Conservation (phyloP, 2,329 filamentous ascomycete genomes). For the Calonectria pseudoreteaudii region DNA sequence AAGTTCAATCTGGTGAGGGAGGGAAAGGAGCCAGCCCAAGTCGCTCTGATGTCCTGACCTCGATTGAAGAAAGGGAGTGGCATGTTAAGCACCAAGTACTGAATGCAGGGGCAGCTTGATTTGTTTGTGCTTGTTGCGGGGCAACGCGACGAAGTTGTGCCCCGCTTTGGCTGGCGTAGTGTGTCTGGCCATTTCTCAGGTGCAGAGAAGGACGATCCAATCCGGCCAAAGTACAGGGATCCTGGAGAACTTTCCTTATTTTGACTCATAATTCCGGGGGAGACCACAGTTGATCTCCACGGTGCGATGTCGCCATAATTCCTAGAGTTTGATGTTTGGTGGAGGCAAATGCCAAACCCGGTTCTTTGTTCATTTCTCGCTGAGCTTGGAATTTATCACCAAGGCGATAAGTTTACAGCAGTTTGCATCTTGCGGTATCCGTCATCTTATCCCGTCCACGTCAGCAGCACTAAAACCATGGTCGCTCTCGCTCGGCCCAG, state of each 20-base stretch:
- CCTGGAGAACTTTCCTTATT: background rate
- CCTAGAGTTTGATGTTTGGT: background rate
- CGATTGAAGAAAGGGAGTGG: constrained; percentile 25
- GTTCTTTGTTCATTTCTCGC: background rate
- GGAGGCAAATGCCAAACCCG: background rate
- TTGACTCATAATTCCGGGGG: background rate
- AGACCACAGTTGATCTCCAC: background rate
- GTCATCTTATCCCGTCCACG: background rate
- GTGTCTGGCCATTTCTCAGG: background rate
- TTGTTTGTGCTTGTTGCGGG: constrained; percentile 37
- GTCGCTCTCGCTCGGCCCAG: background rate
- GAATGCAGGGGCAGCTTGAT: constrained; percentile 2
- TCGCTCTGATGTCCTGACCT: constrained; percentile 33
- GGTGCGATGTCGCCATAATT: background rate
- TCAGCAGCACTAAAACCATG: background rate
- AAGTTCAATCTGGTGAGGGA: constrained; percentile 5
- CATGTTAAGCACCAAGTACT: background rate
- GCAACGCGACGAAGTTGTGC: background rate
- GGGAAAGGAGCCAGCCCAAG: constrained; percentile 37
- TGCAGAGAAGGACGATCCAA: background rate
- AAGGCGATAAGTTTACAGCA: background rate
- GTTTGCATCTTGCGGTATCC: background rate
- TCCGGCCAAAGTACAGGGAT: background rate
- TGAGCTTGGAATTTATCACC: background rate
- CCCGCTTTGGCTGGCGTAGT: background rate